Evolutionary conservation across 2,329 filamentous ascomycete species (phyloP), one percentile per base, ranked within the genome.

Genomic region (Venturia pyrina): DNA sequence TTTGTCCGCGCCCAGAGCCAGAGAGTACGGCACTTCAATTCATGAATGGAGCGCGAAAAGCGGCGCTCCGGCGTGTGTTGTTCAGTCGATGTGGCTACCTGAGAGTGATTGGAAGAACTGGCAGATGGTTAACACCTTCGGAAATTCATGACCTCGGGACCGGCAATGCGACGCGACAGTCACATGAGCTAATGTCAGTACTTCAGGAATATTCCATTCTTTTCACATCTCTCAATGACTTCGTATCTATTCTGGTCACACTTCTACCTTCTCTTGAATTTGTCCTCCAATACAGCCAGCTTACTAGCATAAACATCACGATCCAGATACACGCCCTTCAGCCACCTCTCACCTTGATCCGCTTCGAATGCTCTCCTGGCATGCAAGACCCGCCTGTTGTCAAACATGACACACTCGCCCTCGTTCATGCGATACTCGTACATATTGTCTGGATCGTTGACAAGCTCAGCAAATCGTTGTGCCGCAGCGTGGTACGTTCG

Each of bases 381-480:
- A 78, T 98, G 95, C 73, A 96, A 76, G n/a, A 96, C 82, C 21
- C 93, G 83, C 67, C 86, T 78, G 73, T 98, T 98, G 74, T 96
- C 89, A 73, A 99, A 98, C n/a, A 99, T 82, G 15, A 93, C 92
- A 73, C 91, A 96, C 72, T 96, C 90, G 3, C 93, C 95, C 4
- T 89, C 86, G 65, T 86, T 79, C 75, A 97, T 80, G 75, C 88
- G 88, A 67, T 88, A 81, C 78, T 93, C 83, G 72, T 88, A 89
- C 64, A 91, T 76, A 67, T 84, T 84, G 4, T 78, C 73, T 0
- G 81, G 77, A 0, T 79, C 73, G 69, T 90, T 87, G 32, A 95
- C 76, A 0, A 83, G 69, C 0, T 73, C 67, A 62, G 86, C 82
- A 70, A 96, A 91, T 1, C 74, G 72, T 43, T 77, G 73, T 0